Evolutionary conservation across 1,139 yeast genomes (phyloP).

Genomic region (Lodderomyces metapsilosis): DNA sequence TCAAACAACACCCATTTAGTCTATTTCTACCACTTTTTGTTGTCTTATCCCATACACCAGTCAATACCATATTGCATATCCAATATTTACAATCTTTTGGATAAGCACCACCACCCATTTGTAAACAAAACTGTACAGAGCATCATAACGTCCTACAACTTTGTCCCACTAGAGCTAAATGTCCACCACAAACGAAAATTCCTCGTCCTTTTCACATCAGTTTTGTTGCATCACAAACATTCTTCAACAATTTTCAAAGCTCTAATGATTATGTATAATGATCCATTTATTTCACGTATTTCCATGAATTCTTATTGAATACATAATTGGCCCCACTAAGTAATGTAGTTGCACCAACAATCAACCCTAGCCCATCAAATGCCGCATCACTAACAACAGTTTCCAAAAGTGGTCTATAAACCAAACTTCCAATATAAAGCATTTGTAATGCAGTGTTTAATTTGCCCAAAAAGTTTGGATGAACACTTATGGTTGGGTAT

Average conservation of each 20-base stretch:
- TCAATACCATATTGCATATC: conserved; percentile 12
- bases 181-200: conserved; percentile 7
- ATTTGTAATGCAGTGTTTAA: conserved; percentile 89
- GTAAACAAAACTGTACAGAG: conserved; percentile 8
- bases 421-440: conserved; percentile 79
- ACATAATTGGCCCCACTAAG: conserved; percentile 78
- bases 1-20: conserved; percentile 3
- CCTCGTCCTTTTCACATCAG: conserved; percentile 4
- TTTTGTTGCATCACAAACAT: conserved; percentile 4
- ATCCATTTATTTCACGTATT: conserved; percentile 20
- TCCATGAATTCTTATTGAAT: conserved; percentile 66
- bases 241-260: conserved; percentile 10
- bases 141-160: conserved; percentile 5
- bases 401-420: conserved; percentile 61
- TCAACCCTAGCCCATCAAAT: conserved; percentile 19
- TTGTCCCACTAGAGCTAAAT: conserved; percentile 3
- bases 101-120: neutral
- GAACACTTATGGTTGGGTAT: conserved; percentile 78
- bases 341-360: conserved; percentile 77
- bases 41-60: conserved; percentile 6
- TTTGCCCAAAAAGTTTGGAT: conserved; percentile 85
- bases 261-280: conserved; percentile 10
- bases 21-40: conserved; percentile 10
- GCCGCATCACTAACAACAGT: conserved; percentile 14
- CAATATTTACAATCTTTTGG: conserved; percentile 8